Evolutionary conservation across 768 basidiomycete genomes (phyloP).

Genomic region (Cystofilobasidium bisporidii): DNA sequence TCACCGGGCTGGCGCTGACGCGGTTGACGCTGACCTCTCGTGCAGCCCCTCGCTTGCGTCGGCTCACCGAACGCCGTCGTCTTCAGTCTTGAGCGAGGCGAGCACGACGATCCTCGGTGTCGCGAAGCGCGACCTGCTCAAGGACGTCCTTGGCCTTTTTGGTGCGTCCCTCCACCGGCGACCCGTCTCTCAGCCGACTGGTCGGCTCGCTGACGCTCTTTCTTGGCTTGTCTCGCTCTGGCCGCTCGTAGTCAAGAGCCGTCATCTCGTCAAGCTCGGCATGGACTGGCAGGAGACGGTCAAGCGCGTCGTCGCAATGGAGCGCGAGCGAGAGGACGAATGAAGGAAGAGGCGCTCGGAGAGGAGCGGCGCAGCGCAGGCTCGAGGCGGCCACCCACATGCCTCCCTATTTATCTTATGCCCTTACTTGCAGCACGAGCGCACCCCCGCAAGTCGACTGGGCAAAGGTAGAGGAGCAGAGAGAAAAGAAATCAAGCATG

Average conservation of each 20-base stretch:
- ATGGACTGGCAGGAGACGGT: conserved; percentile 73
- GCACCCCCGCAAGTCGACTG: too few relatives aligned
- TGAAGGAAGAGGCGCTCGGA: background rate
- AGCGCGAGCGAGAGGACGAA: background rate
- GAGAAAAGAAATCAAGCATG: too few relatives aligned
- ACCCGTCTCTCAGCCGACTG: conserved; percentile 4
- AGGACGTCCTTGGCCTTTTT: conserved; percentile 67
- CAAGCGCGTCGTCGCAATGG: conserved; percentile 27
- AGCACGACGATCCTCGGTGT: conserved; percentile 56
- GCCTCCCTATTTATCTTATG: too few relatives aligned
- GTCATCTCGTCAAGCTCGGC: conserved; percentile 63
- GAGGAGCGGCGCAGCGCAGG: too few relatives aligned
- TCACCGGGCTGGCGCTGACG: background rate
- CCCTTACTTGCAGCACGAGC: too few relatives aligned
- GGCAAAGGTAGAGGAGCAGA: too few relatives aligned
- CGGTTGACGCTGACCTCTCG: background rate
- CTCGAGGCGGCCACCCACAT: too few relatives aligned
- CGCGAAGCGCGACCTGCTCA: conserved; percentile 69
- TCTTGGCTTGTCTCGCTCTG: conserved; percentile 13
- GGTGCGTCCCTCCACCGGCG: conserved; percentile 47
- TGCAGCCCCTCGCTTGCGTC: conserved; percentile 59
- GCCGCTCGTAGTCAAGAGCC: conserved; percentile 53
- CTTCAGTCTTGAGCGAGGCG: background rate
- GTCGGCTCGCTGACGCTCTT: background rate
- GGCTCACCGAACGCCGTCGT: conserved; percentile 45